Base-by-base conservation (phyloP, 805 yeast species). In the Candida mattraensis region DNA sequence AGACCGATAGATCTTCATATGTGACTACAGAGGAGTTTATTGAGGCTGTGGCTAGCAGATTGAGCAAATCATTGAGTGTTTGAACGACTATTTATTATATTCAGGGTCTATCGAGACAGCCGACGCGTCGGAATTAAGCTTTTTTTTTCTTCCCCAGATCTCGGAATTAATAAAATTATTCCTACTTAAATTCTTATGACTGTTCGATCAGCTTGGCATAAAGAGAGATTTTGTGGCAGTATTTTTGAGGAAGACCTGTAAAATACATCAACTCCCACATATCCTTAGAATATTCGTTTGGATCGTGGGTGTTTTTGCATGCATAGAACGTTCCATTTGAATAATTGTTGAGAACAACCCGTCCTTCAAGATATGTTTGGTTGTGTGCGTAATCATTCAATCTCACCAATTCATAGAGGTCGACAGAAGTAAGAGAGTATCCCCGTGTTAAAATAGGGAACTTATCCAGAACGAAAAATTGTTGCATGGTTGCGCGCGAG, bases 1-100 rank as follows among this genome's bases (percentile, higher is more conserved):
- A 80, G 67, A 85, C 94, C 37, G 84, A 80, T 51, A 81, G 96
- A 63, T 67, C 78, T 13, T 56, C 83, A 23, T 89, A 87, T 51
- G 97, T 88, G 25, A 83, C 94, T 34, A 91, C 97, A 35, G 93
- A 84, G 61, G 96, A 87, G 64, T 89, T 87, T 64, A 78, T 89
- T 51, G 85, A 80, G 46, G 83, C 83, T 24, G 97, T 89, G 44
- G 82, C 84, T 40, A 63, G 64, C 47, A 80, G 87, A 61, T 74
- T 88, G 44, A 60, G 45, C 5, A 40, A 37, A 12, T 50, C 48
- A 28, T 33, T 53, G 29, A 36, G 39, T 37, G 47, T 46, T 34
- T 48, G 42, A 37, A 11, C 12, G 8, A 26, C 5, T 24, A 25
- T 5, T 28, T 19, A 15, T 7, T 5, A 11, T 10, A 12, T 26